phyloP scores from a whole-genome alignment of 2,329 filamentous ascomycete genomes.

The Ophiostoma pallidulum region DNA sequence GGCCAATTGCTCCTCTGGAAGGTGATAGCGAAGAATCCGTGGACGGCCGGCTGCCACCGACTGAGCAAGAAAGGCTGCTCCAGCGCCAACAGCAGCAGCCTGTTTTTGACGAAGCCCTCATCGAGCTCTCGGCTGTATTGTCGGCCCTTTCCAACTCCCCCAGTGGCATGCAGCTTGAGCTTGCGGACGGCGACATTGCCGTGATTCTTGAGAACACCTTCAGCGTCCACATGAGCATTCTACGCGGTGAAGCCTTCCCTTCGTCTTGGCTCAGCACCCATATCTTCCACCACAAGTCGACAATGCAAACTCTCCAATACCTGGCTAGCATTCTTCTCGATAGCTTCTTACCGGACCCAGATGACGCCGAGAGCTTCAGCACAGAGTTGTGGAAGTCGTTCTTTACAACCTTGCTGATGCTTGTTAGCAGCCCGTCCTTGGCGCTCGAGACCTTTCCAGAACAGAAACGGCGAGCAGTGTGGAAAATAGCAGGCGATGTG shows the following conservation, averaged over 20 bases:
- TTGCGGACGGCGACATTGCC: constrained; percentile 64
- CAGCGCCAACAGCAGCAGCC: constrained; percentile 25
- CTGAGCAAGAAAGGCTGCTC: constrained; percentile 2
- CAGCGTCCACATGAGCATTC: constrained; percentile 78
- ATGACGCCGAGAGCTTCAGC: constrained; percentile 85
- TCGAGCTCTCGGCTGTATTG: constrained; percentile 81
- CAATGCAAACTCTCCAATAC: constrained; percentile 77
- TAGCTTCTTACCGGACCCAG: constrained; percentile 75
- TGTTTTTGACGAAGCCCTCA: constrained; percentile 72
- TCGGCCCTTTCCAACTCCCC: constrained; percentile 70
- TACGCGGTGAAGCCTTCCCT: constrained; percentile 84
- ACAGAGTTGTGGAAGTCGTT: constrained; percentile 91
- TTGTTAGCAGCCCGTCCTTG: constrained; percentile 80
- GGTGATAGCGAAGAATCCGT: constrained; percentile 22
- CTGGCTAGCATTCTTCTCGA: constrained; percentile 72
- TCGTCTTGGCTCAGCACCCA: constrained; percentile 83
- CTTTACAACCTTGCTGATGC: constrained; percentile 78
- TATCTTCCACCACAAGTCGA: constrained; percentile 86
- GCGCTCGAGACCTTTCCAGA: constrained; percentile 94
- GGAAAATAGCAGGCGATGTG: constrained; percentile 98
- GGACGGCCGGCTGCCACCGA: background rate
- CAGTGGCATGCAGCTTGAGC: constrained; percentile 64
- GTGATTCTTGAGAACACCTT: constrained; percentile 69
- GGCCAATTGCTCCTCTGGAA: constrained; percentile 40
- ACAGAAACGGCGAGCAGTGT: constrained; percentile 89